Percentiles rank a stretch among this genome's conserved stretches.
These are phyloP conservation scores for Colletotrichum tabaci DNA, from an alignment of 2,329 filamentous ascomycete species.

Conservation along the genomic window DNA sequence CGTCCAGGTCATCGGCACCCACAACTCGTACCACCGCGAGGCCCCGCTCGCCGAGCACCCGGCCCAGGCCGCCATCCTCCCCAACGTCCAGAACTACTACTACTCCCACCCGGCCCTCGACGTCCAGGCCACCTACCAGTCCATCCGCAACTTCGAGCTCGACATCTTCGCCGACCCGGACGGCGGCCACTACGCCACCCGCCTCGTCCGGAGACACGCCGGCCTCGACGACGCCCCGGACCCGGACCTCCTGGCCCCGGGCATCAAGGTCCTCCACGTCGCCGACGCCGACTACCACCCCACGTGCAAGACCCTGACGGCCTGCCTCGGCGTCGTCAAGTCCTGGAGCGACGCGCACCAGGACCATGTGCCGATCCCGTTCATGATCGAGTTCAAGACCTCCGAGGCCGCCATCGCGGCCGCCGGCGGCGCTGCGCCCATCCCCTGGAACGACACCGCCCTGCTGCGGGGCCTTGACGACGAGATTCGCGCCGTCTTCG, in stretches of 20 bases:
- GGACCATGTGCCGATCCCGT: constrained; percentile 61
- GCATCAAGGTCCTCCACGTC: constrained; percentile 66
- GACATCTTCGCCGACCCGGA: constrained; percentile 64
- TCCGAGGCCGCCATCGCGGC: constrained; percentile 44
- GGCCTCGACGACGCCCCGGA: constrained; percentile 57
- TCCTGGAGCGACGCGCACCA: constrained; percentile 60
- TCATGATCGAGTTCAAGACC: constrained; percentile 66
- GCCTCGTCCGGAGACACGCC: constrained; percentile 57
- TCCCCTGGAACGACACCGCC: constrained; percentile 59
- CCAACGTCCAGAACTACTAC: constrained; percentile 58
- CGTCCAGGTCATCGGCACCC: constrained; percentile 65
- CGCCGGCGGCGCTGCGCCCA: constrained; percentile 54
- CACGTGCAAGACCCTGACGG: constrained; percentile 61
- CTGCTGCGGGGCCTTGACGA: constrained; percentile 60
- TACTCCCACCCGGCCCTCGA: constrained; percentile 63
- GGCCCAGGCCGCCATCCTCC: constrained; percentile 55
- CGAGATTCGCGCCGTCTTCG: constrained; percentile 62
- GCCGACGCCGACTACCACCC: constrained; percentile 63
- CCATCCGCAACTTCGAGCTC: constrained; percentile 63
- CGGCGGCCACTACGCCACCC: constrained; percentile 63
- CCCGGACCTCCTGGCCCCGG: constrained; percentile 56
- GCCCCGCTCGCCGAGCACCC: constrained; percentile 57
- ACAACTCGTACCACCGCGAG: constrained; percentile 67
- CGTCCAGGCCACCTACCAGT: constrained; percentile 61
- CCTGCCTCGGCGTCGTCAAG: constrained; percentile 60